Evolutionary conservation across 495 filamentous ascomycete genomes (phyloP).

Genomic region (Darksidea phi): DNA sequence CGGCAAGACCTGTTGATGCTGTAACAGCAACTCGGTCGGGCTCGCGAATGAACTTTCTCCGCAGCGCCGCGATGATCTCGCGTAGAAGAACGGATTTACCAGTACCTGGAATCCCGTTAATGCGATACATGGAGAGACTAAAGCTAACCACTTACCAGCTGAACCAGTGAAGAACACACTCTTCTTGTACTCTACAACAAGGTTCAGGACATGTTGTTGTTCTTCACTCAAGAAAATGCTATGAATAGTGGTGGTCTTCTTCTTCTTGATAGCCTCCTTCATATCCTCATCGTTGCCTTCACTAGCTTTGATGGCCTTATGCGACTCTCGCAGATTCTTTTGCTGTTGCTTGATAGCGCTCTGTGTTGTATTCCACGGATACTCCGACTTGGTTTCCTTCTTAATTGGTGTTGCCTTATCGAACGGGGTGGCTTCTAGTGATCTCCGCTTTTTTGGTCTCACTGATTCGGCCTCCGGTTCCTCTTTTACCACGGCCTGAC

Average conservation of each 20-base stretch:
- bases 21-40: slow-evolving; percentile 86
- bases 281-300: slow-evolving; percentile 36
- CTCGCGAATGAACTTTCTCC: slow-evolving; percentile 68
- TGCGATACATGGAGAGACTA: background rate
- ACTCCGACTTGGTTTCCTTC: slow-evolving; percentile 43
- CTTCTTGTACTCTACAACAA: slow-evolving; percentile 71
- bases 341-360: slow-evolving; percentile 81
- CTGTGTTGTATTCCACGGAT: slow-evolving; percentile 76
- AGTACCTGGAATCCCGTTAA: slow-evolving; percentile 48
- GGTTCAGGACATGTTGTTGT: slow-evolving; percentile 75
- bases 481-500: slow-evolving; percentile 35
- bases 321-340: slow-evolving; percentile 65
- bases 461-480: slow-evolving; percentile 25
- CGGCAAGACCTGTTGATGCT: slow-evolving; percentile 91
- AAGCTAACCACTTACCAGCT: slow-evolving; percentile 57
- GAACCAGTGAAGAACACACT: slow-evolving; percentile 99
- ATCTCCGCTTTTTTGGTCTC: slow-evolving; percentile 30
- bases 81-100: slow-evolving; percentile 96
- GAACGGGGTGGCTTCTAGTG: slow-evolving; percentile 32
- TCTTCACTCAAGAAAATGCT: slow-evolving; percentile 77
- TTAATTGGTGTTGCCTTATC: slow-evolving; percentile 42
- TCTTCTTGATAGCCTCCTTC: slow-evolving; percentile 41
- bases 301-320: slow-evolving; percentile 55
- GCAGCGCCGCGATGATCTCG: slow-evolving; percentile 78
- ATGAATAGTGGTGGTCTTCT: slow-evolving; percentile 48